Conservation (phyloP, 2,329 filamentous ascomycete species). For the Botrytis fragariae region DNA sequence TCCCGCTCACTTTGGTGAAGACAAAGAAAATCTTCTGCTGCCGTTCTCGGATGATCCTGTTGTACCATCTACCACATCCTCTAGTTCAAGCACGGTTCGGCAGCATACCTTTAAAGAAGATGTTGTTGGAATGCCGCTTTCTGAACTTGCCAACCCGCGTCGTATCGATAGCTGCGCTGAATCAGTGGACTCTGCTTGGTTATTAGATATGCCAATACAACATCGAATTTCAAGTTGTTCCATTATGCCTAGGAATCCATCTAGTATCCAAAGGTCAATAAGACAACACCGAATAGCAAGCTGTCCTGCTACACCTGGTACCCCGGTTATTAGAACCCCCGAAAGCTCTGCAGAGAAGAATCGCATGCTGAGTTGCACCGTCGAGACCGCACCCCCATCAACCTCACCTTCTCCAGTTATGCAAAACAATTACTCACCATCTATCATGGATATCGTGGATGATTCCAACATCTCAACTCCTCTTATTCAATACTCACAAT, state of each 20-base stretch:
- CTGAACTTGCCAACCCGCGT: not conserved
- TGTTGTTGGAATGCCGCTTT: not conserved
- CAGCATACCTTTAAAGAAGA: not conserved
- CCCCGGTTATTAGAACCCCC: not conserved
- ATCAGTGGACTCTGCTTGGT: not conserved
- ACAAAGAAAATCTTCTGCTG: not conserved
- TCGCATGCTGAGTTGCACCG: constrained; percentile 2
- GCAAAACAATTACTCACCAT: not conserved
- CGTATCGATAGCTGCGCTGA: not conserved
- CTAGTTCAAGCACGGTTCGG: not conserved
- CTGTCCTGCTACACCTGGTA: constrained; percentile 1
- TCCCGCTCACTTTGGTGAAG: not conserved
- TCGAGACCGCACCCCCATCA: not conserved
- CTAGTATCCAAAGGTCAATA: not conserved
- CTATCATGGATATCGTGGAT: not conserved
- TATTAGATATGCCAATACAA: not conserved
- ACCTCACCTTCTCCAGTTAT: not conserved
- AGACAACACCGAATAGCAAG: constrained; percentile 4
- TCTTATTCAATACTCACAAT: not conserved
- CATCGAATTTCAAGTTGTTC: constrained; percentile 16
- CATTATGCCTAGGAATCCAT: not conserved
- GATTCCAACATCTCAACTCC: not conserved
- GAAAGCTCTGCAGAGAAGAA: not conserved
- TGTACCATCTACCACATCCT: not conserved
- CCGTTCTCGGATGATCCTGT: not conserved